Percentiles rank a stretch among this genome's conserved stretches.
These are phyloP conservation scores for Setomelanomma holmii DNA, from an alignment of 2,329 filamentous ascomycete genomes.

Conservation along the genomic window DNA sequence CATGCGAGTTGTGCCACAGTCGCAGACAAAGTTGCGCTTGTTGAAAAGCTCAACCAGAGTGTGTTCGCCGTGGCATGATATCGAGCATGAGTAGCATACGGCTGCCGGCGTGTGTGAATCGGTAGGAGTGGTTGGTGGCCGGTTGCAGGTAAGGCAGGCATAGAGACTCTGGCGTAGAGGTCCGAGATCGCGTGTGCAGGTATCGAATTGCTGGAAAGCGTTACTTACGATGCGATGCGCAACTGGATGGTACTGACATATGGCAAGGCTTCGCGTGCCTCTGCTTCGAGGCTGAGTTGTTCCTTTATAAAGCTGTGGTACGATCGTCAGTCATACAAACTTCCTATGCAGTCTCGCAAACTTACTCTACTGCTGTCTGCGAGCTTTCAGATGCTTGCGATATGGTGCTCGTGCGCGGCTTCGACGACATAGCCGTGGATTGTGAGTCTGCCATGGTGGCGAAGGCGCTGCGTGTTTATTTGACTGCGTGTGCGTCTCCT, in stretches of 20 bases:
- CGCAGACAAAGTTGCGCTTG: slow-evolving; percentile 94
- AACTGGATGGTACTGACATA: slow-evolving; percentile 71
- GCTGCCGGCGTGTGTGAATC: slow-evolving; percentile 77
- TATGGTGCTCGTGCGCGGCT: slow-evolving; percentile 47
- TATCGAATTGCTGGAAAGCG: slow-evolving; percentile 78
- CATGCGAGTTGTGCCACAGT: slow-evolving; percentile 89
- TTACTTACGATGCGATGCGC: slow-evolving; percentile 16
- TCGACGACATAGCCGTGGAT: slow-evolving; percentile 26
- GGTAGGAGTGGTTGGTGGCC: slow-evolving; percentile 69
- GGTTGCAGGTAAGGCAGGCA: slow-evolving; percentile 92
- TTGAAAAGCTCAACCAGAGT: slow-evolving; percentile 93
- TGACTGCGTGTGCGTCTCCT: too few relatives aligned
- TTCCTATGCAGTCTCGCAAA: too few relatives aligned
- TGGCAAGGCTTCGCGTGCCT: slow-evolving; percentile 92
- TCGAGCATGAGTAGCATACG: slow-evolving; percentile 95
- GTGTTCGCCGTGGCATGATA: slow-evolving; percentile 96
- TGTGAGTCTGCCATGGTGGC: slow-evolving; percentile 38
- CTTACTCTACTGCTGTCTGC: slow-evolving; percentile 62
- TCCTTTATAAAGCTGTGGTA: slow-evolving; percentile 77
- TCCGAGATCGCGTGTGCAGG: slow-evolving; percentile 89
- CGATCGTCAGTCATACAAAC: slow-evolving; percentile 7
- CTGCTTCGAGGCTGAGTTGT: slow-evolving; percentile 89
- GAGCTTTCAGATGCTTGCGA: slow-evolving; percentile 59
- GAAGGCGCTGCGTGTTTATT: not conserved
- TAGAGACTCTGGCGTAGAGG: slow-evolving; percentile 88